Evolutionary conservation across 1,139 yeast genomes (phyloP), one percentile per base, ranked within the genome.

Genomic region (Diutina neorugosa): DNA sequence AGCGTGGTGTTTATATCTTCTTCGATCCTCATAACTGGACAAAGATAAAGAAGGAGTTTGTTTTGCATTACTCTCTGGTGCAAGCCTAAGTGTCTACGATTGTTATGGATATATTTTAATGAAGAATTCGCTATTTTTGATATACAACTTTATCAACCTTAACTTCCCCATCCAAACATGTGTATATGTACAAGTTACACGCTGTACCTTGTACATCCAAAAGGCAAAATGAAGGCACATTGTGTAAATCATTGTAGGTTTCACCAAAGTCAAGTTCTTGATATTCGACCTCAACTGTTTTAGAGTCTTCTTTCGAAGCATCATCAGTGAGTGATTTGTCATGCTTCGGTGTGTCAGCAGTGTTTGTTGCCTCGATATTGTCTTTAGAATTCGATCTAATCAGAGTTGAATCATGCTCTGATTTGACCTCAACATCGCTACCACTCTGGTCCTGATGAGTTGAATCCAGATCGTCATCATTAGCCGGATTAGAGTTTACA

Each of bases 1-100:
- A 94, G 69, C 81, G 93, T 58, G 98, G 98, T 1, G 85, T 91
- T n/a, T 94, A 93, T 66, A 85, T 91, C 51, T 93, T 94, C 66
- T 94, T 94, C 66, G 98, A 94, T 64, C 98, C 98, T 4, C 89
- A 85, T 59, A 81, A 86, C 57, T 94, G 99, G 99, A 96, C 89
- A 62, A 88, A 89, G 69, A 90, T 93, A 59, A 90, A 87, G 63
- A 84, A 86, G 68, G 91, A 85, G 64, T 84, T 86, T 68, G 81
- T 84, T 43, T 74, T 86, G 62, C 83, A 82, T 63, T 86, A 86
- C 67, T 69, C 76, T 44, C 67, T 74, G n/a, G 78, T 74, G 40
- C 78, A 74, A 60, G 76, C 79, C 12, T 73, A n/a, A 20, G n/a
- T 14, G 20, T 16, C 20, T 31, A 31, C 37, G 37, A 31, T 31